Conservation (phyloP, 1,284 basidiomycete species). For the Fistulinella cinereoalba region DNA sequence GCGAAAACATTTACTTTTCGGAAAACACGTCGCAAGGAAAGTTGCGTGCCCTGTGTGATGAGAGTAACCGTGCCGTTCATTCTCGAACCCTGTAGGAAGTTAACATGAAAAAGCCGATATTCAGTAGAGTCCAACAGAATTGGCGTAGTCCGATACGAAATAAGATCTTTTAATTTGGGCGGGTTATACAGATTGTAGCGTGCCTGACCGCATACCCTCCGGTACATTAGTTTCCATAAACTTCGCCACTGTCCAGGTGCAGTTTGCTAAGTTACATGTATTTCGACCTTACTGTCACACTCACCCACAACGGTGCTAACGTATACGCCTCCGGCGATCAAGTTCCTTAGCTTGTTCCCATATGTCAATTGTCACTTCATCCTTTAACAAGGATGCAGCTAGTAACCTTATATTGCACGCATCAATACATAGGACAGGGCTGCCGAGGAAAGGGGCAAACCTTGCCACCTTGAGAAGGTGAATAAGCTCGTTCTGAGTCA, state of each 20-base stretch:
- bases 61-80: constrained; percentile 16
- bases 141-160: constrained; percentile 11
- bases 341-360: constrained; percentile 50
- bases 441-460: constrained; percentile 36
- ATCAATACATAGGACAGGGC: constrained; percentile 20
- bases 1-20: constrained; percentile 15
- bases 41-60: constrained; percentile 24
- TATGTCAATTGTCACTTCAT: constrained; percentile 42
- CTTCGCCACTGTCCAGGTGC: not conserved
- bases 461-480: constrained; percentile 62
- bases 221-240: too few species aligned
- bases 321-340: constrained; percentile 32
- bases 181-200: not conserved
- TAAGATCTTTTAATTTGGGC: constrained; percentile 12
- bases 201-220: not conserved
- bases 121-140: too few species aligned
- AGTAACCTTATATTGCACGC: constrained; percentile 41
- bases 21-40: constrained; percentile 24
- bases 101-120: not conserved
- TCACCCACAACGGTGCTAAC: constrained; percentile 12
- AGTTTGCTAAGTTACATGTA: not conserved
- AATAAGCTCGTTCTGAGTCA: constrained; percentile 61
- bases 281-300: not conserved
- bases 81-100: constrained; percentile 2
- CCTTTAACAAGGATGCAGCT: constrained; percentile 47